Conservation (phyloP, 2,329 filamentous ascomycete species). For the Penicillium sp. region DNA sequence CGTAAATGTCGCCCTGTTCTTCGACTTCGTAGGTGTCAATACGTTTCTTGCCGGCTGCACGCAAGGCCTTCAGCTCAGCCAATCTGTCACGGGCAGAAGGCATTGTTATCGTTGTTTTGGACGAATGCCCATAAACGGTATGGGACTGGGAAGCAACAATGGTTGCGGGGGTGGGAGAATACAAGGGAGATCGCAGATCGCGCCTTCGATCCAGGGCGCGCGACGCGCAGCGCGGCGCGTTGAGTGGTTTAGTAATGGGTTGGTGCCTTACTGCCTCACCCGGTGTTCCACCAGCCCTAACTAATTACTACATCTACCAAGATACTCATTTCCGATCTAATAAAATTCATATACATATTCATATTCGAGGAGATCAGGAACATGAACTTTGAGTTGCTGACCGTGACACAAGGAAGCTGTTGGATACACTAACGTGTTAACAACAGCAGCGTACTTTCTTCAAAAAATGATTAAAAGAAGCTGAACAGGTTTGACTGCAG, state of each 20-base stretch:
- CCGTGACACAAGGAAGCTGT: too few species aligned
- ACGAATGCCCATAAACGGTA: conserved; percentile 19
- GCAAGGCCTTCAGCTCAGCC: conserved; percentile 81
- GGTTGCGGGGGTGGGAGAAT: conserved; percentile 26
- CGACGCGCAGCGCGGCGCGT: conserved; percentile 23
- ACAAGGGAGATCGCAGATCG: conserved; percentile 15
- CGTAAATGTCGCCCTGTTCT: conserved; percentile 84
- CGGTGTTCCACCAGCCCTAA: background rate
- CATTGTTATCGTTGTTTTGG: conserved; percentile 30
- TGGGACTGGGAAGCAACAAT: conserved; percentile 11
- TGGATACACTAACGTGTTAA: too few species aligned
- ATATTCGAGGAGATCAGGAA: too few species aligned
- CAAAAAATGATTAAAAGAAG: too few species aligned
- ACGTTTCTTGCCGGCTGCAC: conserved; percentile 87
- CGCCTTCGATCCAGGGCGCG: conserved; percentile 16
- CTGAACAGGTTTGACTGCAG: too few species aligned
- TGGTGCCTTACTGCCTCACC: conserved; percentile 1
- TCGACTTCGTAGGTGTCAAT: conserved; percentile 85
- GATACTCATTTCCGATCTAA: too few species aligned
- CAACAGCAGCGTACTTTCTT: too few species aligned
- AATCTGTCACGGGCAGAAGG: conserved; percentile 39
- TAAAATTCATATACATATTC: too few species aligned
- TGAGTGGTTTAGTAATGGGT: conserved; percentile 21
- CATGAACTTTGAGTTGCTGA: too few species aligned
- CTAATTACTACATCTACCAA: background rate